Evolutionary conservation across 1,284 basidiomycete species (phyloP), one percentile per base, ranked within the genome.

Genomic region (Sanghuangporus weigelae): DNA sequence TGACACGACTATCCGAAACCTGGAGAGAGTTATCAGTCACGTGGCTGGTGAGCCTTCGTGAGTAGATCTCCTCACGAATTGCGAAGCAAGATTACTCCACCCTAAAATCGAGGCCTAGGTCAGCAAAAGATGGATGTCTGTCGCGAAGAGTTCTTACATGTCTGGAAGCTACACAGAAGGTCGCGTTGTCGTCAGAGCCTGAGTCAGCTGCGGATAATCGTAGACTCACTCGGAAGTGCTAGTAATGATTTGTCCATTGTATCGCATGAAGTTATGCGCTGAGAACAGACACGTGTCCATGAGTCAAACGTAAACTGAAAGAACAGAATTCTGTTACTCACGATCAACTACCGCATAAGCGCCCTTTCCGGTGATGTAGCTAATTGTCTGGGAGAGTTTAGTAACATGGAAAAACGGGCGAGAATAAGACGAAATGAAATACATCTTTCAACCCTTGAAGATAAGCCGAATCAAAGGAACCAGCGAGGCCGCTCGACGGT

Each of bases 211-310:
- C 48, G 50, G 49, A 55, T 7, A 38, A 55, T 16, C 31, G 38
- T 60, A 51, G 16, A 73, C 81, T 73, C 67, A 84, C 81, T 76
- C 72, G 44, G 77, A 73, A 26, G 79, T 80, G 73, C 76, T 79
- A 54, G 78, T 77, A 69, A 85, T 83, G 21, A 78, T 71, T 26
- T 70, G 72, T 60, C 78, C 77, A 68, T 84, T 83, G 77, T 82
- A 86, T 59, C 78, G 79, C 81, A 84, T 81, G 73, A 71, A 86
- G 74, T 85, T 85, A 74, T 85, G 84, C 46, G 83, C 81, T 82
- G 59, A 31, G 31, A 63, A 16, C 58, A 3, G 53, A 35, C 60
- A 60, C 44, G 48, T 67, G 26, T 58, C 56, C 42, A 50, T 48
- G 26, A 49, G 42, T 16, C 36, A 31, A 42, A 35, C n/a, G 21